Percentiles rank a stretch among this genome's conserved stretches.
Evolutionary conservation across 2,329 filamentous ascomycete species (phyloP).

Genomic region (Diaporthe capsici): DNA sequence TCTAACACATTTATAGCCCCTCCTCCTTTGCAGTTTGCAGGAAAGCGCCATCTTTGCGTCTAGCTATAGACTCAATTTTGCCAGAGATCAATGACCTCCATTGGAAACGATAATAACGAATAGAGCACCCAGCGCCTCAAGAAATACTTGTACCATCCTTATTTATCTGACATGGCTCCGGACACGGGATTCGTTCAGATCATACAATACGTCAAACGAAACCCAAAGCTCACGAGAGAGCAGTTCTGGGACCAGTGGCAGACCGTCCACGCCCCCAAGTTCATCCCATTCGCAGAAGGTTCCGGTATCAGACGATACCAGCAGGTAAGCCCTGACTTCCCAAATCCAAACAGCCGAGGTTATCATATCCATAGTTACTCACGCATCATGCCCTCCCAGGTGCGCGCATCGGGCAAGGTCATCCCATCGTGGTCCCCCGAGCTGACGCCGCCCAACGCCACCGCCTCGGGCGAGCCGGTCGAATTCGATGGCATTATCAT

Average conservation of each 20-base stretch:
- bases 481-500: constrained; percentile 28
- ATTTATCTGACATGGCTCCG: not conserved
- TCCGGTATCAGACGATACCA: constrained; percentile 25
- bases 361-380: not conserved
- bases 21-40: not conserved
- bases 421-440: constrained; percentile 3
- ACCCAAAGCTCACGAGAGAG: constrained; percentile 12
- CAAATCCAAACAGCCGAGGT: not conserved
- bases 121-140: not conserved
- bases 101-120: not conserved
- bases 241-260: constrained; percentile 30
- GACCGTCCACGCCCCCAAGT: constrained; percentile 2
- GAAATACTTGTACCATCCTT: not conserved
- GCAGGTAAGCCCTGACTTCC: not conserved
- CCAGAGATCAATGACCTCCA: too few species aligned
- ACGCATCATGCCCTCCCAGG: not conserved
- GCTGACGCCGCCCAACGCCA: constrained; percentile 9
- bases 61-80: not conserved
- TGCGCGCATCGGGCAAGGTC: constrained; percentile 2
- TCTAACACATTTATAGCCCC: not conserved
- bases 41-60: not conserved
- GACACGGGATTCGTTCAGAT: constrained; percentile 23
- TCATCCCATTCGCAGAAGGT: constrained; percentile 15
- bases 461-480: not conserved
- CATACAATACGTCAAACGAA: constrained; percentile 17